A percentile compares a stretch with the other conserved stretches of the same genome.
phyloP scores from a whole-genome alignment of 306 rosid species.

The Trifolium dubium region DNA sequence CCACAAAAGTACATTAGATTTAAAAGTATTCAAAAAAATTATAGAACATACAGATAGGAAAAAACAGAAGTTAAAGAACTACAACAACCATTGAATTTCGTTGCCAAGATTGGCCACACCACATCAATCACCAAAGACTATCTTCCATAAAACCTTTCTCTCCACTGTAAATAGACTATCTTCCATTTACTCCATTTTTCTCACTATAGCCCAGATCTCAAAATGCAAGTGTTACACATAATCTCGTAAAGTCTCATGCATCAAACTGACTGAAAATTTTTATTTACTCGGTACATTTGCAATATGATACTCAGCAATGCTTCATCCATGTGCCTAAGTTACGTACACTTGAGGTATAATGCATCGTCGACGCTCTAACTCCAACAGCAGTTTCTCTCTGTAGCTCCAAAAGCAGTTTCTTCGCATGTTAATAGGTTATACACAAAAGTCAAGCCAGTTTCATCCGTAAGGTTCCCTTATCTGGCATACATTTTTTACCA shows the following conservation, averaged over 20 bases:
- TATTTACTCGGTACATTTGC: not conserved
- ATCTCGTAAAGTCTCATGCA: not conserved
- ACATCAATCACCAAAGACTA: conserved; percentile 25
- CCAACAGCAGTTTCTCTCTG: not conserved
- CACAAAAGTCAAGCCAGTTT: not conserved
- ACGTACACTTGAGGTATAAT: not conserved
- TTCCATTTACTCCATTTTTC: conserved; percentile 24
- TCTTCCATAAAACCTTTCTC: not conserved
- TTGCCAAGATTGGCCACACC: conserved; percentile 3
- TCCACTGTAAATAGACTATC: conserved; percentile 23
- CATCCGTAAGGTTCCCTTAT: not conserved
- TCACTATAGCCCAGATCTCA: not conserved
- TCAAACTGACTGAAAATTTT: not conserved
- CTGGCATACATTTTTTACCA: conserved; percentile 12
- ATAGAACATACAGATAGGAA: not conserved
- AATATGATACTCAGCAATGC: not conserved
- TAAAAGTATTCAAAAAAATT: not conserved
- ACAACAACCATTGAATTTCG: not conserved
- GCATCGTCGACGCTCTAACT: not conserved
- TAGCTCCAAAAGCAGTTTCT: conserved; percentile 9
- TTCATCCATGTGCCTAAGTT: not conserved
- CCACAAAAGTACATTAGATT: not conserved
- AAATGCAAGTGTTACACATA: conserved; percentile 5
- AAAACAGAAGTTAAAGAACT: not conserved
- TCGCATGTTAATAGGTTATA: not conserved